Evolutionary conservation across 1,284 basidiomycete genomes (phyloP).

Genomic region (Cryptococcus sp.): DNA sequence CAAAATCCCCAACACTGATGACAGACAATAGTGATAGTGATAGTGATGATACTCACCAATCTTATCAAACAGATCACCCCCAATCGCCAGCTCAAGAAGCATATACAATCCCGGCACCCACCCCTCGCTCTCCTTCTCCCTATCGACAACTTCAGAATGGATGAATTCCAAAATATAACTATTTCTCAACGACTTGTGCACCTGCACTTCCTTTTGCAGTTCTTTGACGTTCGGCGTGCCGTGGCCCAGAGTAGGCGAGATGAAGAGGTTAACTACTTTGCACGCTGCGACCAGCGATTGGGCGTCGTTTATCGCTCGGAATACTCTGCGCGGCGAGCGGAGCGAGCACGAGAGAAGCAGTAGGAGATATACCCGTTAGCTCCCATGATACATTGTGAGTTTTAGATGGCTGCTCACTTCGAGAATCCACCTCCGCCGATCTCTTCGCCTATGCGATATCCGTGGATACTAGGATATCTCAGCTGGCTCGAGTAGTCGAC

Average conservation of each 20-base stretch:
- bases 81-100: conserved; percentile 86
- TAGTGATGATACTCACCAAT: conserved; percentile 66
- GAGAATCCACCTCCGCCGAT: conserved; percentile 86
- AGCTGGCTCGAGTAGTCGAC: conserved; percentile 14
- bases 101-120: conserved; percentile 81
- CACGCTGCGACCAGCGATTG: conserved; percentile 69
- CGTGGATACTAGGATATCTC: conserved; percentile 54
- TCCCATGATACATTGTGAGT: neutral
- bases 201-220: conserved; percentile 90
- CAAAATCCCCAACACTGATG: too few relatives aligned
- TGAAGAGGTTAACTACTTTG: conserved; percentile 69
- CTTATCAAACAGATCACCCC: conserved; percentile 97
- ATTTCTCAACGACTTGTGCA: conserved; percentile 83
- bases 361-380: conserved; percentile 2
- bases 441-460: conserved; percentile 70
- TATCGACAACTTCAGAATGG: conserved; percentile 72
- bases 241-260: conserved; percentile 33
- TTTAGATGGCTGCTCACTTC: conserved; percentile 57
- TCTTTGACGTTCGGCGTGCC: conserved; percentile 62
- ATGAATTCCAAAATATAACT: conserved; percentile 82
- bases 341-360: neutral
- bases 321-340: conserved; percentile 63
- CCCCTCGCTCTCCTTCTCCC: conserved; percentile 58
- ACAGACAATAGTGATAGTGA: neutral
- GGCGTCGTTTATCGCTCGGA: conserved; percentile 71